These are phyloP conservation scores for Halophytophthora batemanensis DNA, from an alignment of 352 stramenopile species.

Conservation along the genomic window DNA sequence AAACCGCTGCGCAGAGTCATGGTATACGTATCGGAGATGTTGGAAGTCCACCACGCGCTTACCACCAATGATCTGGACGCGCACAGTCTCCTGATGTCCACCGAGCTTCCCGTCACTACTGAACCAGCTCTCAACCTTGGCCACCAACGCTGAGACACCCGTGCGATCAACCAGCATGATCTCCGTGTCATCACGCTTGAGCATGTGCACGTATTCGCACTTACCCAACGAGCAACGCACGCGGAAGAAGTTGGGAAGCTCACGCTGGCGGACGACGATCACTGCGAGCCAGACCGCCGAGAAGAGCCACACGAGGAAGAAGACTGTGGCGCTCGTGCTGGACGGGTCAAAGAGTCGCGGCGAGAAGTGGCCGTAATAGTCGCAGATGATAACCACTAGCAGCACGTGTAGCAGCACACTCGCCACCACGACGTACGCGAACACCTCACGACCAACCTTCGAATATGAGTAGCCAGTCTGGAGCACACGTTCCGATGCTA, in stretches of 20 bases:
- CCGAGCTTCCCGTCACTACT: slow-evolving; percentile 11
- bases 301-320: slow-evolving; percentile 35
- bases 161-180: slow-evolving; percentile 28
- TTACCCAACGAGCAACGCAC: slow-evolving; percentile 16
- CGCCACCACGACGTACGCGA: slow-evolving; percentile 20
- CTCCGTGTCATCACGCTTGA: slow-evolving; percentile 27
- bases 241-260: slow-evolving; percentile 37
- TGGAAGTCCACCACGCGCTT: slow-evolving; percentile 36
- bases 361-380: slow-evolving; percentile 33
- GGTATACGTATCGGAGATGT: slow-evolving; percentile 45
- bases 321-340: slow-evolving; percentile 23
- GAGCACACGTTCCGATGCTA: slow-evolving; percentile 1
- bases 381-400: slow-evolving; percentile 30
- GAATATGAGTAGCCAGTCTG: slow-evolving; percentile 29
- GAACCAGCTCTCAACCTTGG: slow-evolving; percentile 25
- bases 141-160: slow-evolving; percentile 25
- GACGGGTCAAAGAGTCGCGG: slow-evolving; percentile 24
- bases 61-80: slow-evolving; percentile 13
- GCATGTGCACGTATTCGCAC: slow-evolving; percentile 34
- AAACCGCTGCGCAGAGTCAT: slow-evolving; percentile 21
- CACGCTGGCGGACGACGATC: slow-evolving; percentile 20
- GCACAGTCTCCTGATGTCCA: slow-evolving; percentile 31
- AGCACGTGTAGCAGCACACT: slow-evolving; percentile 22
- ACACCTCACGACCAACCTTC: slow-evolving; percentile 11
- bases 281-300: slow-evolving; percentile 22